phyloP scores from a whole-genome alignment of 2,329 filamentous ascomycete species.

The Colletotrichum plurivorum region DNA sequence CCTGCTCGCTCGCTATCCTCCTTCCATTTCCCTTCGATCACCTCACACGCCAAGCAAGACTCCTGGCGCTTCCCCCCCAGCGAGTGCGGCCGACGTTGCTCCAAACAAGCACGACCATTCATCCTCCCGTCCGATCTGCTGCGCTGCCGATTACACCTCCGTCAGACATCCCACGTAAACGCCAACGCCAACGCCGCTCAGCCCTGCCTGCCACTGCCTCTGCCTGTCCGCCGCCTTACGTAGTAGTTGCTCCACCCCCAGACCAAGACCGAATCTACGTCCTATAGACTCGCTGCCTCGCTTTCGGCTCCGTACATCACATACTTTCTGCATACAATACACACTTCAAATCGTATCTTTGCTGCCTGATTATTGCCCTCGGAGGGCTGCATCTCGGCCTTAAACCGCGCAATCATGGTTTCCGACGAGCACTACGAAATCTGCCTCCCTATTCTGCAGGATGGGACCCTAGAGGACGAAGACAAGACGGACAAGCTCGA shows the following conservation, averaged over 20 bases:
- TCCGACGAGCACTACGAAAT: conserved; percentile 94
- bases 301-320: conserved; percentile 24
- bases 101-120: conserved; percentile 10
- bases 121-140: neutral
- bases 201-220: conserved; percentile 21
- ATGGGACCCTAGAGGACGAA: conserved; percentile 88
- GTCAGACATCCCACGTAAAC: conserved; percentile 35
- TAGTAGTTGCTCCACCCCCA: conserved; percentile 38
- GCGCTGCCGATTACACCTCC: conserved; percentile 15
- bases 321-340: conserved; percentile 34
- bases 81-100: conserved; percentile 16
- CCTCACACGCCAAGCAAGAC: conserved; percentile 7
- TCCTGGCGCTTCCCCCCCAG: conserved; percentile 1
- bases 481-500: conserved; percentile 92
- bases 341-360: conserved; percentile 27
- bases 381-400: conserved; percentile 27
- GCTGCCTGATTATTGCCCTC: conserved; percentile 18
- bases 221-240: conserved; percentile 32
- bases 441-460: conserved; percentile 89
- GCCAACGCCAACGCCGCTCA: conserved; percentile 10
- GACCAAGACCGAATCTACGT: conserved; percentile 29
- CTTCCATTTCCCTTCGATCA: conserved; percentile 2
- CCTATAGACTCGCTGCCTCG: conserved; percentile 38
- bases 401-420: conserved; percentile 75
- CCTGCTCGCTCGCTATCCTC: conserved; percentile 3